These are phyloP conservation scores for Penicillium waksmanii DNA, from an alignment of 495 filamentous ascomycete genomes.

Conservation along the genomic window DNA sequence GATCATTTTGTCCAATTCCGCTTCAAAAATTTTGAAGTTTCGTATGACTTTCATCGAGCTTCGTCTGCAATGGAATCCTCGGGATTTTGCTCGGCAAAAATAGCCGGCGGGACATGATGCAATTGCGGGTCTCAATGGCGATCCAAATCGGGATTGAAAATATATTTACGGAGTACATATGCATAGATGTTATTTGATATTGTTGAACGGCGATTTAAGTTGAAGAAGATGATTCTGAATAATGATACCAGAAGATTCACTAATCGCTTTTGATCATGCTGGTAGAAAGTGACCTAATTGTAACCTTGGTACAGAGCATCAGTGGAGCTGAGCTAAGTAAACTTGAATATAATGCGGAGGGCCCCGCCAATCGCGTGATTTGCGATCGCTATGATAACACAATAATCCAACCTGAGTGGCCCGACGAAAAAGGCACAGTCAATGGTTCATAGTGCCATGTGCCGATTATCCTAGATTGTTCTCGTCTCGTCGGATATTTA, in stretches of 20 bases:
- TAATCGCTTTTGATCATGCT: background rate
- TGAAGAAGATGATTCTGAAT: background rate
- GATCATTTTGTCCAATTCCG: too few relatives aligned
- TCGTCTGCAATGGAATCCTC: too few relatives aligned
- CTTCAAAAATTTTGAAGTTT: too few relatives aligned
- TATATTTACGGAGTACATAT: too few relatives aligned
- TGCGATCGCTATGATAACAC: constrained; percentile 25
- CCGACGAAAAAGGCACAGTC: too few relatives aligned
- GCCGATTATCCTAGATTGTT: background rate
- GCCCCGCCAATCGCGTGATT: constrained; percentile 28
- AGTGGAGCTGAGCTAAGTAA: background rate
- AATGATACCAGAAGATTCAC: background rate
- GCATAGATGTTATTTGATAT: too few relatives aligned
- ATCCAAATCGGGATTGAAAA: background rate
- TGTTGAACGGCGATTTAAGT: background rate
- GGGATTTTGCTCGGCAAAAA: constrained; percentile 12
- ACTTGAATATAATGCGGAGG: background rate
- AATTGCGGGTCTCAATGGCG: constrained; percentile 21
- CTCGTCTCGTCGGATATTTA: background rate
- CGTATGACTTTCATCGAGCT: too few relatives aligned
- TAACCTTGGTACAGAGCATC: too few relatives aligned
- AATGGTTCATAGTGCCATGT: too few relatives aligned
- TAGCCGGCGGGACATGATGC: constrained; percentile 25
- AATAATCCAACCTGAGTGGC: constrained; percentile 1
- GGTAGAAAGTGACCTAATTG: background rate